Evolutionary conservation across 2,329 filamentous ascomycete genomes (phyloP), one percentile per base, ranked within the genome.

Genomic region (Grosmannia huntii): DNA sequence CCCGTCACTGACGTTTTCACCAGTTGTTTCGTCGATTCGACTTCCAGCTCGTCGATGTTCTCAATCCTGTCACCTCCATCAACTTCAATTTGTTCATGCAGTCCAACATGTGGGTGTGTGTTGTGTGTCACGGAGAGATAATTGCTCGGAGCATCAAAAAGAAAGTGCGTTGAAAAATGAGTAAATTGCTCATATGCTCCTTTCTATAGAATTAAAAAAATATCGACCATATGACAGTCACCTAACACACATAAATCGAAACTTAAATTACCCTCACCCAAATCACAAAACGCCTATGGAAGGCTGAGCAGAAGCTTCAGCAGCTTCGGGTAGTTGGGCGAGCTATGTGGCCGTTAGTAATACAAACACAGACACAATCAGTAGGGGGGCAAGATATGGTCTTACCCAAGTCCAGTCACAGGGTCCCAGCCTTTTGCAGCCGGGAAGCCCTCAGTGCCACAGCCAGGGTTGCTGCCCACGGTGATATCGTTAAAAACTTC

Each of bases 401-500:
- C 60, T 57, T 27, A 61, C 46, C 65, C 65, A 3, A 66, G 60
- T 2, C 65, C 65, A 3, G 65, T 64, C 0, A 65, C 63, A 2
- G 66, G 66, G 49, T 68, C 66, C 66, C 66, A 68, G 7, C 66
- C 66, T 31, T 60, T 52, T 11, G 61, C 62, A 4, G 67, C 68
- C 2, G 61, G 61, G 53, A 70, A 70, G 0, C 69, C 69, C 5
- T 60, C 41, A 1, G 65, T 68, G n/a, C 65, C 64, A 33, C 68
- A 70, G 10, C 68, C 68, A 1, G 69, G 68, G 55, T 69, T 70
- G 5, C 59, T 60, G 2, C 68, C 68, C 0, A 58, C 60, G 7
- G 63, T 65, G 14, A 69, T 61, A 54, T 69, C 68, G 50, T 67
- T 66, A 44, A 69, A 66, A 11, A 67, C 65, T 38, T 67, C 65